Conservation (phyloP, 1,139 yeast species). For the Candida albicans region DNA sequence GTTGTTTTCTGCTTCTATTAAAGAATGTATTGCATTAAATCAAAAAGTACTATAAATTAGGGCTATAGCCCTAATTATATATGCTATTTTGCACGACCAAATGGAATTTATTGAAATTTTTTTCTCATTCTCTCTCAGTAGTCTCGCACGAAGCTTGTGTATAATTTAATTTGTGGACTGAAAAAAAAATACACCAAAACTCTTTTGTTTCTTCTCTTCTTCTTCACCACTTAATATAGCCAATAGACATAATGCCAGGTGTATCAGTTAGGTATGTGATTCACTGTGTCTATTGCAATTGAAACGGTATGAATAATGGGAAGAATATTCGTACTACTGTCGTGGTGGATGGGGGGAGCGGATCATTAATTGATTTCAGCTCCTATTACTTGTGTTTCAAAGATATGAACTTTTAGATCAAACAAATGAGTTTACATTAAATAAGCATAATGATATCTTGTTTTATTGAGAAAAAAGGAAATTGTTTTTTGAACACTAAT, state of each 20-base stretch:
- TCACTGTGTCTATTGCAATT: conserved; percentile 9
- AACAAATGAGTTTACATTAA: too few relatives aligned
- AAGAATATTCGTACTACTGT: conserved; percentile 18
- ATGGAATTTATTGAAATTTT: not conserved
- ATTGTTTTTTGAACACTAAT: too few relatives aligned
- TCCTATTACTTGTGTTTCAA: not conserved
- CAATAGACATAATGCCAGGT: conserved; percentile 75
- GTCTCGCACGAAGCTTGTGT: not conserved
- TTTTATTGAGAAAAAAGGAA: too few relatives aligned
- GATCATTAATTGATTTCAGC: conserved; percentile 6
- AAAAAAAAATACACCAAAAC: conserved; percentile 8
- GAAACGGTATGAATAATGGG: conserved; percentile 1
- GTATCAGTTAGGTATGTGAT: conserved; percentile 92
- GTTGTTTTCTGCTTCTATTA: not conserved
- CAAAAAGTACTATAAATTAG: not conserved
- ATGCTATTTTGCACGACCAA: not conserved
- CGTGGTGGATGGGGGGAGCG: conserved; percentile 33
- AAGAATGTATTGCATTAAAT: not conserved
- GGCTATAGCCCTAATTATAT: conserved; percentile 11
- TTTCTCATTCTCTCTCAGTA: not conserved
- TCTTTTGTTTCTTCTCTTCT: conserved; percentile 2
- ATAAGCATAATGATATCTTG: too few relatives aligned
- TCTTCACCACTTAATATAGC: conserved; percentile 16
- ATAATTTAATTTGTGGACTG: conserved; percentile 1
- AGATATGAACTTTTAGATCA: too few relatives aligned